Conservation (phyloP, 768 basidiomycete genomes). For the Austroboletus eburneus region DNA sequence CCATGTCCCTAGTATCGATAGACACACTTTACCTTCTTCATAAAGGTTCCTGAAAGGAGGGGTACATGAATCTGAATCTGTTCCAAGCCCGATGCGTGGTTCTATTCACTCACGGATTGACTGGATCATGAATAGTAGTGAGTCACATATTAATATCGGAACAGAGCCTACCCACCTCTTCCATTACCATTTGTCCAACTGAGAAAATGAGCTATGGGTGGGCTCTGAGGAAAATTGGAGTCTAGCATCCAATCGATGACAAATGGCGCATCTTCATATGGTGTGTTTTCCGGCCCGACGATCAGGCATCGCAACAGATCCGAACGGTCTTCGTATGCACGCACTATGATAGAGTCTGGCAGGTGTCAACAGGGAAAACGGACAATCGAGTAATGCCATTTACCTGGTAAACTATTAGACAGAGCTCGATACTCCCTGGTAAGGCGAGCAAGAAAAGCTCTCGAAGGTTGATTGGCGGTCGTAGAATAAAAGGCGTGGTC, state of each 20-base stretch:
- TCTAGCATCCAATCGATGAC: slow-evolving; percentile 93
- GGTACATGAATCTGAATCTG: background rate
- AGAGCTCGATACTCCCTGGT: slow-evolving; percentile 81
- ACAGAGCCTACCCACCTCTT: slow-evolving; percentile 36
- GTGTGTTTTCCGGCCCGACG: slow-evolving; percentile 89
- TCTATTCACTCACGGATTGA: slow-evolving; percentile 64
- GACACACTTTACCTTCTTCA: slow-evolving; percentile 92
- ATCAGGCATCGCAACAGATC: slow-evolving; percentile 88
- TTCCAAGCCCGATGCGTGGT: background rate
- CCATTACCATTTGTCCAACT: slow-evolving; percentile 96
- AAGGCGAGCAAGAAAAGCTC: slow-evolving; percentile 71
- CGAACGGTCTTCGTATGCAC: slow-evolving; percentile 84
- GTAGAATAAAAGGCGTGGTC: slow-evolving; percentile 81
- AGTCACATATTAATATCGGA: no score
- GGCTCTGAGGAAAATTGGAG: slow-evolving; percentile 76
- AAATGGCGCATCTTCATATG: slow-evolving; percentile 93
- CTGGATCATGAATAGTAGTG: no score
- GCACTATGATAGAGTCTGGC: slow-evolving; percentile 80
- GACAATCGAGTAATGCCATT: slow-evolving; percentile 14
- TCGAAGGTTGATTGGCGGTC: slow-evolving; percentile 59
- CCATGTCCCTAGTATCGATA: slow-evolving; percentile 92
- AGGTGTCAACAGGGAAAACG: slow-evolving; percentile 6
- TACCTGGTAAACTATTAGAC: slow-evolving; percentile 78
- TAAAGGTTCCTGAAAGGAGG: slow-evolving; percentile 67
- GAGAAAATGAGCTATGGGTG: slow-evolving; percentile 84